Evolutionary conservation across 225 moss, liverwort and hornwort genomes (phyloP).

Genomic region (Pseudisothecium myosuroides): DNA sequence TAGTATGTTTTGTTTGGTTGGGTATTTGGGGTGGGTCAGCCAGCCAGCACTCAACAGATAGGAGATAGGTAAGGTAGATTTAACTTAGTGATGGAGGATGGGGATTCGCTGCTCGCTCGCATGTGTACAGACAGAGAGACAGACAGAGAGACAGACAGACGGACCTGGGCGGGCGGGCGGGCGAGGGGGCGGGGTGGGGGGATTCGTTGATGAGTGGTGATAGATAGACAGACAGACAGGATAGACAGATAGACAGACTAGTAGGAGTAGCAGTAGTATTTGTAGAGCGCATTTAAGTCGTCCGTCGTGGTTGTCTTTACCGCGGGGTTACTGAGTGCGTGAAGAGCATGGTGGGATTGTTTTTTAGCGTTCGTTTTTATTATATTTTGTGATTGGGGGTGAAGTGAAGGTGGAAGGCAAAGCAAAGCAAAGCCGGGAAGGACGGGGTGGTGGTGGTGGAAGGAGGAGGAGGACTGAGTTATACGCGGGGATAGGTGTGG

Average conservation of each 20-base stretch:
- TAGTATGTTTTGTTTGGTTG: background rate
- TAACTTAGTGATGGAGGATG: background rate
- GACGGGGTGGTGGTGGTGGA: too few relatives aligned
- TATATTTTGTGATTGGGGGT: background rate
- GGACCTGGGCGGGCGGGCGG: background rate
- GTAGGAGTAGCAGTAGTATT: background rate
- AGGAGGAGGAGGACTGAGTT: background rate
- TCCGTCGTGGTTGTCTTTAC: background rate
- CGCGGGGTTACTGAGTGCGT: background rate
- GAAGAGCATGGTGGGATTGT: background rate
- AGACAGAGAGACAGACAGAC: background rate
- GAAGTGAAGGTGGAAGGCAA: too few relatives aligned
- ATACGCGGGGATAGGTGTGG: background rate
- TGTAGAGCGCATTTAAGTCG: slow-evolving; percentile 2
- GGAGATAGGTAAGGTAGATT: background rate
- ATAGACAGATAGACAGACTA: background rate
- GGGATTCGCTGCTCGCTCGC: background rate
- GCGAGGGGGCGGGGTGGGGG: background rate
- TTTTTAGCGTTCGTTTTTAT: background rate
- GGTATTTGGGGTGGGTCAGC: background rate
- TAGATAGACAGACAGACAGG: background rate
- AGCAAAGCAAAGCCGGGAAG: background rate
- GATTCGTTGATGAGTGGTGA: background rate
- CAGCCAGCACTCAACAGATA: background rate
- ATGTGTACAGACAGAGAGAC: background rate